Evolutionary conservation across 768 basidiomycete species (phyloP).

Genomic region (Tylopilus sp.): DNA sequence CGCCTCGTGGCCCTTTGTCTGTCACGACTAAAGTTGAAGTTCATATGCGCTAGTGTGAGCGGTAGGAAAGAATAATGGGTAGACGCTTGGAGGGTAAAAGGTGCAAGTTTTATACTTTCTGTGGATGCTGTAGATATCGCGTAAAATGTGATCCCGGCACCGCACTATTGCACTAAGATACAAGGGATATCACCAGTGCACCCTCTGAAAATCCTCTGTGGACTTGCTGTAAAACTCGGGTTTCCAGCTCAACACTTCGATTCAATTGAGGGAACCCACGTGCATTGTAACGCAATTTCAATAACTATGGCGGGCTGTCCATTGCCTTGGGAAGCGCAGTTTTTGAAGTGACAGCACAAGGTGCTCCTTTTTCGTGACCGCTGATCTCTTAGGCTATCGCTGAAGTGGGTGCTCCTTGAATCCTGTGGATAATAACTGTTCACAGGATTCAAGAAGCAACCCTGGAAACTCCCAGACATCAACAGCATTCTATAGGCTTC

Average conservation of each 20-base stretch:
- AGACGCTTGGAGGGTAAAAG: neutral
- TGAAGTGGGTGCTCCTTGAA: neutral
- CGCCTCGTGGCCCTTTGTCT: neutral
- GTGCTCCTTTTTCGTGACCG: conserved; percentile 7
- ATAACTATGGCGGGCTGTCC: too few species aligned
- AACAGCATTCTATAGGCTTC: too few species aligned
- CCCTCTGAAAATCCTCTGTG: conserved; percentile 1
- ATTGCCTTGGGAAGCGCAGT: neutral
- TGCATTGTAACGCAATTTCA: too few species aligned
- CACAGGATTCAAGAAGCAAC: neutral
- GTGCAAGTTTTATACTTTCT: conserved; percentile 9
- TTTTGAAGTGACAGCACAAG: neutral
- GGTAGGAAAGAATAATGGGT: neutral
- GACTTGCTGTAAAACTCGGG: neutral
- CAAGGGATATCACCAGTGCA: neutral
- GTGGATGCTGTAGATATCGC: neutral
- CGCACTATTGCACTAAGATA: neutral
- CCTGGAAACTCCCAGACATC: neutral
- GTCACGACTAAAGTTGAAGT: too few species aligned
- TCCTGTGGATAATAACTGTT: too few species aligned
- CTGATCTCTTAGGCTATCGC: neutral
- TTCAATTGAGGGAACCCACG: too few species aligned
- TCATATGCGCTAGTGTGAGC: neutral
- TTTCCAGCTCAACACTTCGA: too few species aligned
- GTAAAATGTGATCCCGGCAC: neutral